Evolutionary conservation across 2,329 filamentous ascomycete species (phyloP).

Genomic region (Fusarium sp.): DNA sequence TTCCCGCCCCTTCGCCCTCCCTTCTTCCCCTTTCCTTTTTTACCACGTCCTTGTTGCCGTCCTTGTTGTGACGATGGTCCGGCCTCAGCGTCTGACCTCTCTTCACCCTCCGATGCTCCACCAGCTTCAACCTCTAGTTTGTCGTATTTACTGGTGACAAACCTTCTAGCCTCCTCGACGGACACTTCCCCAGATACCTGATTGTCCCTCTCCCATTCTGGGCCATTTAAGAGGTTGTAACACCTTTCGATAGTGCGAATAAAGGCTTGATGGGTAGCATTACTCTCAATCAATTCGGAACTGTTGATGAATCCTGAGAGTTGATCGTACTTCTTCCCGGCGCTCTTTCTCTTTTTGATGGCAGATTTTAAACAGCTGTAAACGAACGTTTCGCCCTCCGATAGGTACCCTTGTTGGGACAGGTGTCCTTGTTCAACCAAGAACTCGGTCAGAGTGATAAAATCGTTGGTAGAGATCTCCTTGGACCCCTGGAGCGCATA

Average conservation of each 20-base stretch:
- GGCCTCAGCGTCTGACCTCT: not conserved
- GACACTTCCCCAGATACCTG: not conserved
- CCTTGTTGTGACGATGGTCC: not conserved
- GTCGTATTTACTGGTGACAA: not conserved
- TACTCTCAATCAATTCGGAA: conserved; percentile 49
- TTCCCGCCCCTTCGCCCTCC: conserved; percentile 33
- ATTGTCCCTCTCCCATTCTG: conserved; percentile 28
- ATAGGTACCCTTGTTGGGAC: no score
- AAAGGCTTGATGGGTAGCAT: conserved; percentile 55
- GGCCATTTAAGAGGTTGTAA: conserved; percentile 52
- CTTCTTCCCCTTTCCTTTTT: conserved; percentile 28
- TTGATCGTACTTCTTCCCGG: not conserved
- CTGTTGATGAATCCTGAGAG: no score
- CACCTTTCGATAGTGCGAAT: conserved; percentile 55
- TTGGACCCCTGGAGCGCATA: not conserved
- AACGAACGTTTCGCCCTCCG: not conserved
- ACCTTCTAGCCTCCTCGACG: conserved; percentile 33
- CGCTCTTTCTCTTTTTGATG: not conserved
- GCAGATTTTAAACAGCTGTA: not conserved
- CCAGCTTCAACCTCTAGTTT: no score
- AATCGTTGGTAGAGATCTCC: not conserved
- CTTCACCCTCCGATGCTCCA: conserved; percentile 14
- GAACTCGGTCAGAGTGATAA: not conserved
- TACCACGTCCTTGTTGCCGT: conserved; percentile 8
- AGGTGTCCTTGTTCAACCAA: not conserved